Evolutionary conservation across 1,139 yeast genomes (phyloP), one percentile per base, ranked within the genome.

Genomic region (Diutina sp.): DNA sequence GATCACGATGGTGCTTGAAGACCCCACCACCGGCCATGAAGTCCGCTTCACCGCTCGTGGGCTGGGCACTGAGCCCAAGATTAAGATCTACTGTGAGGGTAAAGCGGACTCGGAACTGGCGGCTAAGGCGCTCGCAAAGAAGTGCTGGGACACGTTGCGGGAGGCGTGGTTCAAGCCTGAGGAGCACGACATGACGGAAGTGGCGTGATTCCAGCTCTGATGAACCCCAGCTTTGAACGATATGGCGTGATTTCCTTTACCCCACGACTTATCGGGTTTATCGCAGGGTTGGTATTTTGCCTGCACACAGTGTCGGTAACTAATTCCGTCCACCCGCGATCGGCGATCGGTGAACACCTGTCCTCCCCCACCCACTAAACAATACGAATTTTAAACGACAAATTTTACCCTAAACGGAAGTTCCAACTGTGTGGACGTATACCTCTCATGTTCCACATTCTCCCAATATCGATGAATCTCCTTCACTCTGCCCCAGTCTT

Each of bases 11-110:
- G 69, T 68, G 9, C 63, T 81, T 53, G 58, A 60, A 46, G 63
- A 71, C 47, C 64, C 69, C 4, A 58, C 64, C n/a, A 63, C 60
- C 3, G 79, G 72, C 46, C 58, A 56, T 2, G 61, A 62, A 25
- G 82, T 90, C 1, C 72, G 96, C 51, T 85, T 91, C 66, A 91
- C 98, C 0, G 84, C 89, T 55, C 77, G 99, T 56, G 97, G 98
- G 0, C 89, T 97, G 4, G 99, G 99, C 9, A 93, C 99, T 0
- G 99, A 93, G 67, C 98, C 98, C 3, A 93, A 93, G 66, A 73
- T 93, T 60, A 93, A 93, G 68, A 89, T 91, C 0, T 93, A 93
- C 69, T 85, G 93, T 51, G 98, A 93, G 67, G 96, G 95, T 0
- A 70, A 69, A 48, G 78, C 88, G 0, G 58, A 61, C 0, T 62